Percentiles rank a stretch among this genome's conserved stretches.
Conservation (phyloP, 2,329 filamentous ascomycete species). For the Cladosporium velox region DNA sequence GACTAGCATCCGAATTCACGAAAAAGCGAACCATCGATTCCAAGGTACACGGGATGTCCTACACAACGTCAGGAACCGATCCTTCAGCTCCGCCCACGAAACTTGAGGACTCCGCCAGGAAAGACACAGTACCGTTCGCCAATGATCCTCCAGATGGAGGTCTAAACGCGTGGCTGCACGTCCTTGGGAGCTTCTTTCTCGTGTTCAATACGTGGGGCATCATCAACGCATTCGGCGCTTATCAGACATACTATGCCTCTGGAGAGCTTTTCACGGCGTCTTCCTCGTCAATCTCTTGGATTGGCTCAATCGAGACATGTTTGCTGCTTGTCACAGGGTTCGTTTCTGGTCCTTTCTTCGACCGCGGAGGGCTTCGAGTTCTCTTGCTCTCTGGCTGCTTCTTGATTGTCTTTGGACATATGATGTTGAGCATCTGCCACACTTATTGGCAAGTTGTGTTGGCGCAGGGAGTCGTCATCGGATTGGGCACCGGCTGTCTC, state of each 20-base stretch:
- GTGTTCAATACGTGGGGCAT: slow-evolving; percentile 48
- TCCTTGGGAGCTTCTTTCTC: slow-evolving; percentile 46
- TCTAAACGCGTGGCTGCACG: slow-evolving; percentile 48
- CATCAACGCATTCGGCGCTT: slow-evolving; percentile 49
- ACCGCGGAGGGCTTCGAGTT: slow-evolving; percentile 45
- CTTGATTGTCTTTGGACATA: slow-evolving; percentile 46
- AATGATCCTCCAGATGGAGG: slow-evolving; percentile 43
- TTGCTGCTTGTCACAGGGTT: slow-evolving; percentile 46
- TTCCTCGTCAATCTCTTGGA: slow-evolving; percentile 47
- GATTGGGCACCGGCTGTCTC: slow-evolving; percentile 43
- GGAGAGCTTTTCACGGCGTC: slow-evolving; percentile 37
- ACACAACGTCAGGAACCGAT: too few relatives aligned
- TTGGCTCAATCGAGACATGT: slow-evolving; percentile 47
- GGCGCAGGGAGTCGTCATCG: slow-evolving; percentile 48
- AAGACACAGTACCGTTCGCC: too few relatives aligned
- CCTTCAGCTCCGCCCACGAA: too few relatives aligned
- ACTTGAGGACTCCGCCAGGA: too few relatives aligned
- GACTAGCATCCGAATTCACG: too few relatives aligned
- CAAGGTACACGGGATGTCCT: too few relatives aligned
- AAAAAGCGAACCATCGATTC: too few relatives aligned
- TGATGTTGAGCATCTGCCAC: slow-evolving; percentile 48
- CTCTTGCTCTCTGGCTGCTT: slow-evolving; percentile 43
- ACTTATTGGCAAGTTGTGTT: slow-evolving; percentile 50
- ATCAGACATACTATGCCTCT: slow-evolving; percentile 48
- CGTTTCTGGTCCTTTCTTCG: slow-evolving; percentile 47